Evolutionary conservation across 1,284 basidiomycete species (phyloP).

Genomic region (Cystobasidium slooffiae): DNA sequence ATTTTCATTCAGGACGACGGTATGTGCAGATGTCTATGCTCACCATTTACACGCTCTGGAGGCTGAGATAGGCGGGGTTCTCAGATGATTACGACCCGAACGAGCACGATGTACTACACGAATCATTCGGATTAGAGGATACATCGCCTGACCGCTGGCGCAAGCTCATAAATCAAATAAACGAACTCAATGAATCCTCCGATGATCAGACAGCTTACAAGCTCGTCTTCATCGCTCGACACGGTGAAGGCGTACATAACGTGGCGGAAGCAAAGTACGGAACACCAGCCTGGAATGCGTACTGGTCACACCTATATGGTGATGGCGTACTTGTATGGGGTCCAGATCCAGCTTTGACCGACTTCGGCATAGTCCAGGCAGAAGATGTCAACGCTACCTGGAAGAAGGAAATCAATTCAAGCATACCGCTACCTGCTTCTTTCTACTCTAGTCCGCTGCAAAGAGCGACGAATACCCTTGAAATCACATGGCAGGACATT

Average conservation of each 20-base stretch:
- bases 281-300: constrained; percentile 57
- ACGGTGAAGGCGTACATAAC: constrained; percentile 77
- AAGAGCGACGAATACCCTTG: constrained; percentile 71
- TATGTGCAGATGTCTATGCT: constrained; percentile 8
- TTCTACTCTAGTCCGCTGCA: constrained; percentile 75
- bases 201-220: constrained; percentile 62
- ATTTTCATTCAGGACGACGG: constrained; percentile 38
- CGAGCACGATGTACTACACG: constrained; percentile 52
- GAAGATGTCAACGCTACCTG: constrained; percentile 64
- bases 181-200: constrained; percentile 61
- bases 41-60: neutral
- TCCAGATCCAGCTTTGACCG: constrained; percentile 77
- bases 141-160: constrained; percentile 61
- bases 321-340: constrained; percentile 67
- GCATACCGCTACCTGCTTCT: constrained; percentile 66
- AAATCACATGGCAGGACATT: constrained; percentile 66
- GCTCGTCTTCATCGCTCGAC: constrained; percentile 69
- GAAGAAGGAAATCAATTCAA: constrained; percentile 63
- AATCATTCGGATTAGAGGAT: constrained; percentile 67
- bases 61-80: neutral
- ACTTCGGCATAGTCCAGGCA: constrained; percentile 70
- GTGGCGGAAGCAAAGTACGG: constrained; percentile 74
- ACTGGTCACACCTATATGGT: constrained; percentile 72
- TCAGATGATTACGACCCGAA: constrained; percentile 5
- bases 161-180: constrained; percentile 60